These are phyloP conservation scores for Backusella tarrabulga DNA, from an alignment of 192 early-diverging fungal species.

Conservation along the genomic window DNA sequence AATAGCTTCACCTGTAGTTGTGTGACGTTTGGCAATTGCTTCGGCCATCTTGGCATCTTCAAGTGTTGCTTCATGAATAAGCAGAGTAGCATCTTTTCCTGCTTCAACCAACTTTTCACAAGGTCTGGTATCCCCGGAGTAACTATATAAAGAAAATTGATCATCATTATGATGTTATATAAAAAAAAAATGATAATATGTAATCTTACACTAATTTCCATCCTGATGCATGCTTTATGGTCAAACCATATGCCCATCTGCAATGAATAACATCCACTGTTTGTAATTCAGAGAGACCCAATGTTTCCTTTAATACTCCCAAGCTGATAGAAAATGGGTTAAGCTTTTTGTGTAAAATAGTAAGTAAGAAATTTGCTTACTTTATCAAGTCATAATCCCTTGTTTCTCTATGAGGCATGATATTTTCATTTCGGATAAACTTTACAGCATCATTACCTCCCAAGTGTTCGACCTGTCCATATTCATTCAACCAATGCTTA, in stretches of 20 bases:
- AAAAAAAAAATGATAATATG: too few species aligned
- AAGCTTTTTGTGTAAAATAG: neutral
- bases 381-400: neutral
- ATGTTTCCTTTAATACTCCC: slow-evolving; percentile 18
- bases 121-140: slow-evolving; percentile 95
- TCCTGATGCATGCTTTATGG: slow-evolving; percentile 64
- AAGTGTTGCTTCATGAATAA: slow-evolving; percentile 94
- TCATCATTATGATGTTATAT: neutral
- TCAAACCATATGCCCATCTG: slow-evolving; percentile 76
- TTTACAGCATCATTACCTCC: slow-evolving; percentile 45
- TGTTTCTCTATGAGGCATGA: neutral
- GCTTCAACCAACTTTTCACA: slow-evolving; percentile 65
- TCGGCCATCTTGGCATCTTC: slow-evolving; percentile 68
- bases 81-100: slow-evolving; percentile 68
- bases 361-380: neutral
- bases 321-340: neutral
- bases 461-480: slow-evolving; percentile 65
- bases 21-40: slow-evolving; percentile 80
- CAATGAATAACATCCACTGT: slow-evolving; percentile 84
- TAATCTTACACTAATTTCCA: slow-evolving; percentile 70
- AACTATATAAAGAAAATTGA: slow-evolving; percentile 46
- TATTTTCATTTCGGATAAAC: slow-evolving; percentile 49
- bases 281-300: slow-evolving; percentile 57
- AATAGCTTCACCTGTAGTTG: slow-evolving; percentile 85
- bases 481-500: slow-evolving; percentile 63